phyloP scores from a whole-genome alignment of 768 basidiomycete genomes.

The Amanita exitialis region DNA sequence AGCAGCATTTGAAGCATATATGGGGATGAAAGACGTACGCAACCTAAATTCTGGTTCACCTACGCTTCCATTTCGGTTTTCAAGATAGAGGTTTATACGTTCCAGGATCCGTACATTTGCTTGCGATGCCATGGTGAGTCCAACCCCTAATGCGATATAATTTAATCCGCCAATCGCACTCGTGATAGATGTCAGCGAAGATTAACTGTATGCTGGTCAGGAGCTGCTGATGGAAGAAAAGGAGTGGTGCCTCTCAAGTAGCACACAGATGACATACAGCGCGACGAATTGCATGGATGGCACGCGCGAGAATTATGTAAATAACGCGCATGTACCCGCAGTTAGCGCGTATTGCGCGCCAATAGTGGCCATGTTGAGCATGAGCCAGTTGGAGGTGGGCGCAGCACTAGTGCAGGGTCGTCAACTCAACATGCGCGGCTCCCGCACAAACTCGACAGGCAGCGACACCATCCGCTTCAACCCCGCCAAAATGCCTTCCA shows the following conservation, averaged over 20 bases:
- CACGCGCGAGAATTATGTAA: constrained; percentile 37
- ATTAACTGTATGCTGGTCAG: constrained; percentile 55
- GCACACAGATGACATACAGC: constrained; percentile 29
- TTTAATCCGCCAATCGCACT: constrained; percentile 59
- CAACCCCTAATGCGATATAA: constrained; percentile 64
- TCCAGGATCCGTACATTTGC: constrained; percentile 50
- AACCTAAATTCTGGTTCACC: constrained; percentile 42
- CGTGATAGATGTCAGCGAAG: constrained; percentile 42
- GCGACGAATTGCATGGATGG: constrained; percentile 65
- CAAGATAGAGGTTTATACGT: constrained; percentile 37
- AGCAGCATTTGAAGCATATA: constrained; percentile 23
- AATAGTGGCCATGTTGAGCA: too few relatives aligned
- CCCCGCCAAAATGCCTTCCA: constrained; percentile 3
- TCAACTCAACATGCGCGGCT: too few relatives aligned
- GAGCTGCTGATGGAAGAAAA: constrained; percentile 35
- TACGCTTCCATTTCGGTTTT: constrained; percentile 33
- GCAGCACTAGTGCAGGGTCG: too few relatives aligned
- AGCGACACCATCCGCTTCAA: too few relatives aligned
- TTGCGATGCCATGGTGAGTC: constrained; percentile 42
- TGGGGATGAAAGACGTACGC: constrained; percentile 21
- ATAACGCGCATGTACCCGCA: too few relatives aligned
- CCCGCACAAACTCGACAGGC: too few relatives aligned
- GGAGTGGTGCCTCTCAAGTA: neutral
- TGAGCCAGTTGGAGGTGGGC: too few relatives aligned
- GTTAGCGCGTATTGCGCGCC: too few relatives aligned